These are phyloP conservation scores for Leishmania tropica DNA, from an alignment of 208 protist species.

Conservation along the genomic window DNA sequence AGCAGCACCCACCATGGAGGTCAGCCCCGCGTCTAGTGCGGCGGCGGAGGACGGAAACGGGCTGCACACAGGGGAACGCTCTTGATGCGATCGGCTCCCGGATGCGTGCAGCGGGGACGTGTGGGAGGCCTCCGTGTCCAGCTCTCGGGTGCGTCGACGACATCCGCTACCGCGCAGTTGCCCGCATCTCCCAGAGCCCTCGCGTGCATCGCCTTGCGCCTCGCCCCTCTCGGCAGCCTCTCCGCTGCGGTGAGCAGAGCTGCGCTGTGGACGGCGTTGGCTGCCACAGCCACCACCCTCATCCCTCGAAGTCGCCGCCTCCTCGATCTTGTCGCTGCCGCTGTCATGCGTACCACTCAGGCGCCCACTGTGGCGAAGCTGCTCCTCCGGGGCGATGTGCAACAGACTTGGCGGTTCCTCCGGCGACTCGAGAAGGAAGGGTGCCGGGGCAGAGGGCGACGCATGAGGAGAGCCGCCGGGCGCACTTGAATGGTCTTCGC, in stretches of 20 bases:
- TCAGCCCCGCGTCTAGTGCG: background rate
- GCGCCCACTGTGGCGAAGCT: background rate
- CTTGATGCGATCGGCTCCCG: background rate
- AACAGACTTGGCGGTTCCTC: background rate
- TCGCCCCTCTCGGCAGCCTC: background rate
- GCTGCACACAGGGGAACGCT: too few relatives aligned
- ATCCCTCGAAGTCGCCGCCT: background rate
- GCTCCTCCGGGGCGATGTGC: background rate
- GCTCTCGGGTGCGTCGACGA: background rate
- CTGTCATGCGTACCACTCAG: background rate
- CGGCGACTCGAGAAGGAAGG: background rate
- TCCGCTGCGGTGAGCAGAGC: background rate
- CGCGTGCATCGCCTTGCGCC: too few relatives aligned
- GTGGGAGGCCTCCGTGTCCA: background rate
- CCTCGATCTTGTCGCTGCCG: background rate
- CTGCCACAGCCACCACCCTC: background rate
- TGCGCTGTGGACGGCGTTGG: background rate
- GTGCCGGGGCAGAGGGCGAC: background rate
- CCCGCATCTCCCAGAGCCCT: background rate
- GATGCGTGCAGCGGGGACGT: background rate
- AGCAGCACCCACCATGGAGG: background rate
- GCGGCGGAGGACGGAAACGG: background rate
- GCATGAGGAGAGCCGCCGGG: background rate
- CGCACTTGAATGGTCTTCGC: background rate
- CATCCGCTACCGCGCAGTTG: background rate